Conservation (phyloP, 139 green algal genomes). For the Chlamydomonas applanata region DNA sequence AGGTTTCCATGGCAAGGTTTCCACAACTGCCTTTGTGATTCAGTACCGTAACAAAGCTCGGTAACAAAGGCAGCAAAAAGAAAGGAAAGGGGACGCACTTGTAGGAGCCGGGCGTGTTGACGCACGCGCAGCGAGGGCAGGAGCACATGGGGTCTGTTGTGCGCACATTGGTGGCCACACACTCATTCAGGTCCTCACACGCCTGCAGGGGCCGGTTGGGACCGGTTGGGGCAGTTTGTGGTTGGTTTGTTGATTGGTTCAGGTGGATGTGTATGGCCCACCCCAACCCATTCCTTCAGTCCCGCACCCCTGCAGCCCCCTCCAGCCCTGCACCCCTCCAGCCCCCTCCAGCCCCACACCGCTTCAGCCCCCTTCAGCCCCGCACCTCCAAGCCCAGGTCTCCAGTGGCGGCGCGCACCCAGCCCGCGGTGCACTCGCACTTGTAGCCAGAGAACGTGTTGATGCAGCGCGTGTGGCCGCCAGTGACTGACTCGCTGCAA, state of each 20-base stretch:
- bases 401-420: slow-evolving; percentile 23
- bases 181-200: slow-evolving; percentile 83
- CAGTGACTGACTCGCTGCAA: not conserved
- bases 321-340: too few species aligned
- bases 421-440: slow-evolving; percentile 76
- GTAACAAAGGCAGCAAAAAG: too few species aligned
- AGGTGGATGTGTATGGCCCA: too few species aligned
- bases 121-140: slow-evolving; percentile 75
- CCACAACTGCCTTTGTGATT: too few species aligned
- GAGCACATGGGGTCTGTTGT: slow-evolving; percentile 54
- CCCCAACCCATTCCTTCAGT: not conserved
- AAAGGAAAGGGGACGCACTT: too few species aligned
- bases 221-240: too few species aligned
- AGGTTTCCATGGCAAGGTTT: too few species aligned
- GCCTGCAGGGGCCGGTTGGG: slow-evolving; percentile 14
- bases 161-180: slow-evolving; percentile 22
- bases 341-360: slow-evolving; percentile 6
- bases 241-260: too few species aligned
- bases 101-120: slow-evolving; percentile 72
- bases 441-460: slow-evolving; percentile 78
- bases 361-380: too few species aligned
- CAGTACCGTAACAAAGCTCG: too few species aligned
- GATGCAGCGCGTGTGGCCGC: slow-evolving; percentile 66
- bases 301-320: not conserved
- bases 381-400: slow-evolving; percentile 36